A percentile compares a stretch with the other conserved stretches of the same genome.
phyloP scores from a whole-genome alignment of 2,329 filamentous ascomycete genomes.

The Lachnellula subtilissima region DNA sequence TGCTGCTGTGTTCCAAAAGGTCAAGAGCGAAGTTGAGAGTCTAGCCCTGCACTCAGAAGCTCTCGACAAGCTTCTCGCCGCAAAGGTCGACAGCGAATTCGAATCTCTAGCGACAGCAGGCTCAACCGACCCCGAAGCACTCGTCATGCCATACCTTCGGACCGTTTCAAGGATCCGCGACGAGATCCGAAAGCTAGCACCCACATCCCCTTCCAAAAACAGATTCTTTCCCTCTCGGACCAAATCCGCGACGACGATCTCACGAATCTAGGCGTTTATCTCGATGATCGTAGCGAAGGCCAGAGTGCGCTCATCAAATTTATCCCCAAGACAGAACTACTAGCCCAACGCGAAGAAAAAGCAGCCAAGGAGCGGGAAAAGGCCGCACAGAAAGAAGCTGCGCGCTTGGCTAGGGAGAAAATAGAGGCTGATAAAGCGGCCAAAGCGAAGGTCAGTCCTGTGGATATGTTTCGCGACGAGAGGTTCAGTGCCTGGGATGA shows the following conservation, averaged over 20 bases:
- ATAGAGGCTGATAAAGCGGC: slow-evolving; percentile 50
- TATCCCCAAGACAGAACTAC: slow-evolving; percentile 51
- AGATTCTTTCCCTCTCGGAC: slow-evolving; percentile 73
- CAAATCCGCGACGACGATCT: slow-evolving; percentile 75
- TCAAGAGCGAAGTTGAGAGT: slow-evolving; percentile 42
- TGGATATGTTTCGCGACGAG: slow-evolving; percentile 55
- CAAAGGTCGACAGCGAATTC: slow-evolving; percentile 44
- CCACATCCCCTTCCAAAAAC: slow-evolving; percentile 55
- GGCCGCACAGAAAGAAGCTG: slow-evolving; percentile 52
- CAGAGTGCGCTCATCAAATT: slow-evolving; percentile 70
- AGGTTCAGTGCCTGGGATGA: slow-evolving; percentile 74
- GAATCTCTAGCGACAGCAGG: slow-evolving; percentile 41
- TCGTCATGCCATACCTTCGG: slow-evolving; percentile 52
- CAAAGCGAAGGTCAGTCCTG: slow-evolving; percentile 51
- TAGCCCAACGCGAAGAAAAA: slow-evolving; percentile 56
- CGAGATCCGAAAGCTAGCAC: slow-evolving; percentile 53
- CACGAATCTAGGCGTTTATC: slow-evolving; percentile 77
- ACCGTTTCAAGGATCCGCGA: slow-evolving; percentile 54
- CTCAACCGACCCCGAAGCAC: slow-evolving; percentile 46
- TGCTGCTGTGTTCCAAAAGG: slow-evolving; percentile 39
- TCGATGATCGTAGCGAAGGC: slow-evolving; percentile 71
- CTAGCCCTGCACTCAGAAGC: slow-evolving; percentile 45
- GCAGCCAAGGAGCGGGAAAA: slow-evolving; percentile 58
- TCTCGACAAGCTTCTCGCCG: slow-evolving; percentile 40
- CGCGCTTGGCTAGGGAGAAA: slow-evolving; percentile 42